Percentiles rank a stretch among this genome's conserved stretches.
phyloP scores from a whole-genome alignment of 2,329 filamentous ascomycete species.

The Dactylellina leptospora region DNA sequence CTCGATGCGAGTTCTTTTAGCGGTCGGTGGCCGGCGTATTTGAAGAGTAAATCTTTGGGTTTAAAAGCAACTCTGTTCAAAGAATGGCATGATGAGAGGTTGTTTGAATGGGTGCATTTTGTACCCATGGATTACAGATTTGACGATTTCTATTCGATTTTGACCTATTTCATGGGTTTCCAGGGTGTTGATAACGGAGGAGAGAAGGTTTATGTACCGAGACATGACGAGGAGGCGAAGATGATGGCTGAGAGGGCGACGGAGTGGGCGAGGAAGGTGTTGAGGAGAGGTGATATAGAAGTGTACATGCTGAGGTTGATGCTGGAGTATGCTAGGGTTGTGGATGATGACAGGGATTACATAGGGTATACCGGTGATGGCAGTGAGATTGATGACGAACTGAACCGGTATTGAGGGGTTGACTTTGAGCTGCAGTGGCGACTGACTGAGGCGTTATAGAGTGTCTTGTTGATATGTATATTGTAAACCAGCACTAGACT shows the following conservation, averaged over 20 bases:
- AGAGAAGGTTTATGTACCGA: conserved; percentile 58
- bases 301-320: conserved; percentile 73
- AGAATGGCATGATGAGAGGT: conserved; percentile 80
- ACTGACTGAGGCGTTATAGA: no score
- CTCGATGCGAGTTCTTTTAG: conserved; percentile 79
- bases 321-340: conserved; percentile 68
- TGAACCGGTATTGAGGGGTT: no score
- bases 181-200: conserved; percentile 10
- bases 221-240: conserved; percentile 69
- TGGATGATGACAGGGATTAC: conserved; percentile 61
- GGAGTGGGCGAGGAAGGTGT: conserved; percentile 73
- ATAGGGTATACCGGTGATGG: conserved; percentile 59
- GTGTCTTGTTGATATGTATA: no score
- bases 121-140: conserved; percentile 81
- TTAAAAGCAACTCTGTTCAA: conserved; percentile 81
- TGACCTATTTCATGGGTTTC: conserved; percentile 55
- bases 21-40: conserved; percentile 74
- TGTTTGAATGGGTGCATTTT: conserved; percentile 81
- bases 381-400: conserved; percentile 40
- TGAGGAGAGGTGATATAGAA: conserved; percentile 67
- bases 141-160: conserved; percentile 70
- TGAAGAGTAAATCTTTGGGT: conserved; percentile 74
- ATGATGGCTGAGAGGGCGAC: conserved; percentile 73
- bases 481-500: no score
- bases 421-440: no score